A percentile compares a stretch with the other conserved stretches of the same genome.
phyloP scores from a whole-genome alignment of 805 yeast genomes.

The Saccharomycopsis fibuligera region DNA sequence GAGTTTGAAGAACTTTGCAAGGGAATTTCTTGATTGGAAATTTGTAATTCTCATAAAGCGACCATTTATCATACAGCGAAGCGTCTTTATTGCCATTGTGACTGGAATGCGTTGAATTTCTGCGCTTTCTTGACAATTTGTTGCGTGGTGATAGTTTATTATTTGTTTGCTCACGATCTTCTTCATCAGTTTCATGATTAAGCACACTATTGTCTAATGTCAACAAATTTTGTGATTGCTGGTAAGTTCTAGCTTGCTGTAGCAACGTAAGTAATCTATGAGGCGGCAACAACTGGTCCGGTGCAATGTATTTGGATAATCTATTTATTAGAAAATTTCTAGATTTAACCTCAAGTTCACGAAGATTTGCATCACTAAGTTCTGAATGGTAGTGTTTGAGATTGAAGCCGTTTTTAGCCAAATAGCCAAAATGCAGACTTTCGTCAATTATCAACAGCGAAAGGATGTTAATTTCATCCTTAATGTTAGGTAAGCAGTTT shows the following conservation, averaged over 20 bases:
- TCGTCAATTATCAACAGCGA: conserved; percentile 8
- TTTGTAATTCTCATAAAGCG: conserved; percentile 33
- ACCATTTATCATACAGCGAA: conserved; percentile 16
- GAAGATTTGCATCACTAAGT: neutral
- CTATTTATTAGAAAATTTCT: conserved; percentile 36
- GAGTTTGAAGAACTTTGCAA: conserved; percentile 37
- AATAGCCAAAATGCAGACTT: neutral
- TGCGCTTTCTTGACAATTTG: no score
- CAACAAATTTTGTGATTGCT: conserved; percentile 33
- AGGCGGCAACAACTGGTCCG: conserved; percentile 48
- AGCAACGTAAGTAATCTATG: conserved; percentile 44
- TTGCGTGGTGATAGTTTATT: no score
- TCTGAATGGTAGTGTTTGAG: neutral
- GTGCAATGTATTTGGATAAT: conserved; percentile 42
- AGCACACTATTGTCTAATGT: conserved; percentile 29
- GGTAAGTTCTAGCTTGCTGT: conserved; percentile 44
- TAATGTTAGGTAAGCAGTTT: conserved; percentile 21
- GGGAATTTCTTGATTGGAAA: conserved; percentile 39
- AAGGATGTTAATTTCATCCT: conserved; percentile 25
- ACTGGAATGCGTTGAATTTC: neutral
- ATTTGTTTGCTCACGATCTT: no score
- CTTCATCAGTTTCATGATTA: neutral
- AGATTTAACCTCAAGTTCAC: conserved; percentile 25
- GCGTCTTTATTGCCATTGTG: neutral
- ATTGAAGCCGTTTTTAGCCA: conserved; percentile 4